These are phyloP conservation scores for Meredithiella fracta DNA, from an alignment of 2,329 filamentous ascomycete species.

Conservation along the genomic window DNA sequence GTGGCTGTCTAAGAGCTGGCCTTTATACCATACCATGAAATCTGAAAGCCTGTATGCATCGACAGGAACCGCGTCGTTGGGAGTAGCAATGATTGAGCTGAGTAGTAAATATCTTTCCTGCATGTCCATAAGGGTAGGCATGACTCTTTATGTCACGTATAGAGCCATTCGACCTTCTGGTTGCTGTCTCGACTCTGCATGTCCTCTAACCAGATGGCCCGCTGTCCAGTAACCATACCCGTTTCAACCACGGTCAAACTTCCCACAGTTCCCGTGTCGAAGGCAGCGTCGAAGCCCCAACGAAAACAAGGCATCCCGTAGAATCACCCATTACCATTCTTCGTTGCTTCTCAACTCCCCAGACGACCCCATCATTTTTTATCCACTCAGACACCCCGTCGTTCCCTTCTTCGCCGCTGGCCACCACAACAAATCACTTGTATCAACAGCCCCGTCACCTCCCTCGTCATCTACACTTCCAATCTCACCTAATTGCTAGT, in stretches of 20 bases:
- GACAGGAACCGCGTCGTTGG: too few species aligned
- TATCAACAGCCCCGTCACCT: neutral
- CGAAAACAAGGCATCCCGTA: neutral
- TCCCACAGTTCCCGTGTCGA: neutral
- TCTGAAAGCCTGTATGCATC: too few species aligned
- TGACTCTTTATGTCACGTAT: too few species aligned
- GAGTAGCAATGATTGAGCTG: too few species aligned
- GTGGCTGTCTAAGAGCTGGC: too few species aligned
- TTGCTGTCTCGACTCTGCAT: neutral
- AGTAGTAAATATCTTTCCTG: too few species aligned
- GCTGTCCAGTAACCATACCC: neutral
- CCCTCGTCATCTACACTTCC: neutral
- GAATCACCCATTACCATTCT: too few species aligned
- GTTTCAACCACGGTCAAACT: neutral
- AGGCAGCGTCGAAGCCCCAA: neutral
- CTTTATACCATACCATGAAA: too few species aligned
- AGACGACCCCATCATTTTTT: neutral
- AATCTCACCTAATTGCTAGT: neutral
- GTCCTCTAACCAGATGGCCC: neutral
- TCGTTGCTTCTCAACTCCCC: neutral
- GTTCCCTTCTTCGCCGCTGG: neutral
- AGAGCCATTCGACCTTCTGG: too few species aligned
- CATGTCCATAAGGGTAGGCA: too few species aligned
- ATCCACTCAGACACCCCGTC: neutral
- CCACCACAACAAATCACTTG: neutral